Base-by-base conservation (phyloP, 2,329 filamentous ascomycete species). In the Sporothrix pallida region DNA sequence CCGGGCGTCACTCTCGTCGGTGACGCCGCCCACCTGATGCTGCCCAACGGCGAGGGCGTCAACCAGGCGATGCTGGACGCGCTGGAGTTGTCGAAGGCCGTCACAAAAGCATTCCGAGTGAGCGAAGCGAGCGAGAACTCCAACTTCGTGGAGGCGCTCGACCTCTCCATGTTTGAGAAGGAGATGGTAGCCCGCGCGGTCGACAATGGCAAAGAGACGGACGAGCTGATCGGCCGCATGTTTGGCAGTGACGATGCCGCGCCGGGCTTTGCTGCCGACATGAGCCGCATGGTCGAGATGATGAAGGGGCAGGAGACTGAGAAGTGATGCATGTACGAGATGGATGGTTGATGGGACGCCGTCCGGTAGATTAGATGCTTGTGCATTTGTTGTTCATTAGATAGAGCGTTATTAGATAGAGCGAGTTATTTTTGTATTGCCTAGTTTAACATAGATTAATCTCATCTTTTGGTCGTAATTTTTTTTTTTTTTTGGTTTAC, bases 11-110 rank as follows among this genome's bases (percentile, higher is more conserved):
- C 87, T 0, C 78, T 89, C 13, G 78, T 89, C 20, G 87, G 87
- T 2, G 87, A 89, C 76, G 86, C 87, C 0, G 87, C 86, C 8
- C 87, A 89, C 78, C 76, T 88, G 13, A 86, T 87, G 83, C 83
- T 83, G 3, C 84, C 85, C 0, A 84, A 83, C 0, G 87, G 87
- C 2, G 86, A 87, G 68, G 87, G 87, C 0, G 87, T 88, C 52
- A 89, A 89, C 75, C 76, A 84, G 2, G 86, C 84, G 0, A 85
- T 89, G 83, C 78, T 80, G 50, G 87, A 89, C 77, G 81, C 85
- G 0, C 76, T 87, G n/a, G 79, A 84, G 15, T 78, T 89, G 2
- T 82, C 81, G 0, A 62, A 78, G 13, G 80, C 54, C 6, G 54
- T 76, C 12, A 23, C 31, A 8, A 23, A 65, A 13, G 75, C 73